Evolutionary conservation across 805 yeast genomes (phyloP).

Genomic region (Grigorovia humatica): DNA sequence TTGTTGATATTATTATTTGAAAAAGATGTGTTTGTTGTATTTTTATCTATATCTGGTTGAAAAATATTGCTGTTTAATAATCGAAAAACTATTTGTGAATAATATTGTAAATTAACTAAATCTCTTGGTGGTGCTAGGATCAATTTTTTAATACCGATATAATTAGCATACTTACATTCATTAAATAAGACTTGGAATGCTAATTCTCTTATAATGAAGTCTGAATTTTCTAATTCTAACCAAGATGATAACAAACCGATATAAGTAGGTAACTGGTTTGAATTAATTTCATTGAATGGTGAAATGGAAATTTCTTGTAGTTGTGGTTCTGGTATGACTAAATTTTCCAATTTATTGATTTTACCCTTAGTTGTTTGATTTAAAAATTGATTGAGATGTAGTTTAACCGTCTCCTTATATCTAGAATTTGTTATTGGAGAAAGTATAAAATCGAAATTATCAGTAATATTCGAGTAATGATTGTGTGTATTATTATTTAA

Average conservation of each 20-base stretch:
- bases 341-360: neutral
- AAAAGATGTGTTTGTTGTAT: slow-evolving; percentile 5
- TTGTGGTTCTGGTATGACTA: slow-evolving; percentile 24
- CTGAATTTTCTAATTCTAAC: slow-evolving; percentile 55
- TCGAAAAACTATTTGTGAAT: slow-evolving; percentile 33
- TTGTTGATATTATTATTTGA: slow-evolving; percentile 12
- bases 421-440: slow-evolving; percentile 44
- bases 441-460: slow-evolving; percentile 40
- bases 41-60: neutral
- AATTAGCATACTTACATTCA: slow-evolving; percentile 49
- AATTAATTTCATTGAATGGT: slow-evolving; percentile 13
- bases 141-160: slow-evolving; percentile 45
- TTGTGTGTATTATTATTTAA: neutral
- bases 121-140: slow-evolving; percentile 58
- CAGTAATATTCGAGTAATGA: neutral
- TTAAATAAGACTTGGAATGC: slow-evolving; percentile 47
- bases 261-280: slow-evolving; percentile 18
- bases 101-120: slow-evolving; percentile 40
- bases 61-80: slow-evolving; percentile 18
- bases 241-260: slow-evolving; percentile 57
- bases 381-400: neutral
- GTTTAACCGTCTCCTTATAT: slow-evolving; percentile 34
- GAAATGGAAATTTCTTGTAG: slow-evolving; percentile 27
- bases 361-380: neutral
- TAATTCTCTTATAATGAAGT: slow-evolving; percentile 39